A percentile compares a stretch with the other conserved stretches of the same genome.
These are phyloP conservation scores for Naegleria lovaniensis DNA, from an alignment of 208 protist species.

Conservation along the genomic window DNA sequence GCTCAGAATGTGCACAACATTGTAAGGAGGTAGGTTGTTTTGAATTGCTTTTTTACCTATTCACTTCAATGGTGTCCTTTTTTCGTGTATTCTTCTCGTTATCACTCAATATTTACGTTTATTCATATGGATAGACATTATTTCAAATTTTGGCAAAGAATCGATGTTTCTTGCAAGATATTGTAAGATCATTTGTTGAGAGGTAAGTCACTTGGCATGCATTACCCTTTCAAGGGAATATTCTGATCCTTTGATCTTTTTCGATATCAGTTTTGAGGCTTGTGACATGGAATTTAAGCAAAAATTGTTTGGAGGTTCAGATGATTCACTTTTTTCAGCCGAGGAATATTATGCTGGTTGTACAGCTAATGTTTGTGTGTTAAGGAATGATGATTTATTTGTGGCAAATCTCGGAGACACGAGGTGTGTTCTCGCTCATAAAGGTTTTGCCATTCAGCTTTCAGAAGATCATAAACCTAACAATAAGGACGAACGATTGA, in stretches of 20 bases:
- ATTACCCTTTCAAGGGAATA: too few relatives aligned
- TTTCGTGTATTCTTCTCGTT: too few relatives aligned
- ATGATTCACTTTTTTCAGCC: background rate
- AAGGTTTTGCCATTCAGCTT: slow-evolving; percentile 64
- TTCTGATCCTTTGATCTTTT: too few relatives aligned
- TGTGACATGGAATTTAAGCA: background rate
- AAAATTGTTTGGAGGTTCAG: background rate
- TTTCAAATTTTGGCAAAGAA: too few relatives aligned
- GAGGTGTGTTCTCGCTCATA: background rate
- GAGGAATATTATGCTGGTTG: slow-evolving; percentile 8
- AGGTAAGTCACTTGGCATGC: too few relatives aligned
- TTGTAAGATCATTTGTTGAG: too few relatives aligned
- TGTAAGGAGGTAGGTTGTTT: slow-evolving; percentile 15
- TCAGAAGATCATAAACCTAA: slow-evolving; percentile 87
- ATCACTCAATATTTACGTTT: too few relatives aligned
- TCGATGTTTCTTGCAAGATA: too few relatives aligned
- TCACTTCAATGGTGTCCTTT: too few relatives aligned
- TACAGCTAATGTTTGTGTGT: background rate
- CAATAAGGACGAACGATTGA: slow-evolving; percentile 65
- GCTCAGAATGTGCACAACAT: background rate
- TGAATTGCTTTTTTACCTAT: too few relatives aligned
- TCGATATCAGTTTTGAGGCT: background rate
- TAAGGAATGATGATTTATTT: background rate
- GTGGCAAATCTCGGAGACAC: background rate
- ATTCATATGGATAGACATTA: too few relatives aligned